These are phyloP conservation scores for Penicillium mononematosum DNA, from an alignment of 495 filamentous ascomycete species.

Conservation along the genomic window DNA sequence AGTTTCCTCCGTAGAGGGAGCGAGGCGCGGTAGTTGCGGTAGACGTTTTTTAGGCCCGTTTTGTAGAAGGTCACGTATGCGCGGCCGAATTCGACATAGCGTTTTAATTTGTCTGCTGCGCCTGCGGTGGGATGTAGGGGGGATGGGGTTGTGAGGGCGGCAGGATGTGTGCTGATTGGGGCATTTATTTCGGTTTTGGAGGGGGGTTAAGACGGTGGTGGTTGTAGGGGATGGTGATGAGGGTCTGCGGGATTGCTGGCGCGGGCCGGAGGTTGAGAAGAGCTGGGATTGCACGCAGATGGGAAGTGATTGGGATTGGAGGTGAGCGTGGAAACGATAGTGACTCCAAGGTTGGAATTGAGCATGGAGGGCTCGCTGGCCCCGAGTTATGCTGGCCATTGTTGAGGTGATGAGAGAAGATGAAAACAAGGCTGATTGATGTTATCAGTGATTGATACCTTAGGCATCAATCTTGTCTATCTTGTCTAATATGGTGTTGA, in stretches of 20 bases:
- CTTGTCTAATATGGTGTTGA: not conserved
- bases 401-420: not conserved
- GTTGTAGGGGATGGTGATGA: slow-evolving; percentile 16
- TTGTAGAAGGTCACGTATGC: slow-evolving; percentile 78
- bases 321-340: not conserved
- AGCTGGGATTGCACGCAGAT: not conserved
- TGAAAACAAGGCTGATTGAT: not conserved
- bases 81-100: slow-evolving; percentile 42
- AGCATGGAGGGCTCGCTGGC: slow-evolving; percentile 7
- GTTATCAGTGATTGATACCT: slow-evolving; percentile 11
- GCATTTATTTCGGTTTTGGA: slow-evolving; percentile 36
- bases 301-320: slow-evolving; percentile 7
- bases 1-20: slow-evolving; percentile 35
- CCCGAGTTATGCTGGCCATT: slow-evolving; percentile 16
- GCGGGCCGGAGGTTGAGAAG: slow-evolving; percentile 25
- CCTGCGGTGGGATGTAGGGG: slow-evolving; percentile 21
- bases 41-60: slow-evolving; percentile 69
- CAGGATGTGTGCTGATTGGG: slow-evolving; percentile 40
- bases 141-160: slow-evolving; percentile 30
- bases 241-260: slow-evolving; percentile 11
- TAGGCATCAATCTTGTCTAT: slow-evolving; percentile 8
- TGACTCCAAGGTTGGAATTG: slow-evolving; percentile 1
- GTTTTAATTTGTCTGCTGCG: slow-evolving; percentile 33
- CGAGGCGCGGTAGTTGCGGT: slow-evolving; percentile 50
- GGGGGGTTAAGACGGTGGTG: slow-evolving; percentile 14